phyloP scores from a whole-genome alignment of 1,284 basidiomycete genomes.

The Apiotrichum siamense region DNA sequence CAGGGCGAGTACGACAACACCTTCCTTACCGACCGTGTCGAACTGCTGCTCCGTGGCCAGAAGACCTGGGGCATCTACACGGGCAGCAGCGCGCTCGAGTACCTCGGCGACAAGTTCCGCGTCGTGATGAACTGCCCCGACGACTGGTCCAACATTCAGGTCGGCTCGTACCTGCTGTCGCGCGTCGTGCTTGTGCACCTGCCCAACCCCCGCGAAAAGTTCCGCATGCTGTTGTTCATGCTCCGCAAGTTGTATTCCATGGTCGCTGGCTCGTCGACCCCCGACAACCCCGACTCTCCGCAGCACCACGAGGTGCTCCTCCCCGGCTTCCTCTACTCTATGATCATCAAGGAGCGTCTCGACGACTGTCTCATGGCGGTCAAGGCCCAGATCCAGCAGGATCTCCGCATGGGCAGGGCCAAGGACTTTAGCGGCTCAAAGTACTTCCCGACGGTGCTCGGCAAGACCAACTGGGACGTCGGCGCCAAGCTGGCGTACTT shows the following conservation, averaged over 20 bases:
- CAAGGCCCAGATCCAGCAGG: slow-evolving; percentile 64
- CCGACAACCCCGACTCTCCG: slow-evolving; percentile 97
- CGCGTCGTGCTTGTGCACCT: slow-evolving; percentile 90
- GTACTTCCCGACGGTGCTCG: slow-evolving; percentile 73
- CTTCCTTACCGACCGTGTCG: slow-evolving; percentile 94
- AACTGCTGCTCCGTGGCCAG: slow-evolving; percentile 94
- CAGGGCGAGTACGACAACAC: slow-evolving; percentile 98
- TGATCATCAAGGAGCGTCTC: slow-evolving; percentile 97
- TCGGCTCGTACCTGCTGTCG: slow-evolving; percentile 78
- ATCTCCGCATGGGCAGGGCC: slow-evolving; percentile 66
- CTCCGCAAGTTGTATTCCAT: slow-evolving; percentile 90
- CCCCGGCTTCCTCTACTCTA: slow-evolving; percentile 86
- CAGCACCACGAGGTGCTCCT: slow-evolving; percentile 98
- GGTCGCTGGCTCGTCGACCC: slow-evolving; percentile 83
- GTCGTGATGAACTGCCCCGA: slow-evolving; percentile 87
- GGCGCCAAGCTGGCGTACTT: slow-evolving; percentile 88
- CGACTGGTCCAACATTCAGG: slow-evolving; percentile 78
- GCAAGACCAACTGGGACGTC: slow-evolving; percentile 83
- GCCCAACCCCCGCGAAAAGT: slow-evolving; percentile 86
- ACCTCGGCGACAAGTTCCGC: slow-evolving; percentile 96
- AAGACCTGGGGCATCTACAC: slow-evolving; percentile 86
- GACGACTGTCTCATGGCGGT: slow-evolving; percentile 82
- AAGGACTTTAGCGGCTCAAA: slow-evolving; percentile 81
- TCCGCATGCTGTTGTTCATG: slow-evolving; percentile 98
- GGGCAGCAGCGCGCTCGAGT: slow-evolving; percentile 89